These are phyloP conservation scores for Lachancea fermentati DNA, from an alignment of 805 yeast species.

Conservation along the genomic window DNA sequence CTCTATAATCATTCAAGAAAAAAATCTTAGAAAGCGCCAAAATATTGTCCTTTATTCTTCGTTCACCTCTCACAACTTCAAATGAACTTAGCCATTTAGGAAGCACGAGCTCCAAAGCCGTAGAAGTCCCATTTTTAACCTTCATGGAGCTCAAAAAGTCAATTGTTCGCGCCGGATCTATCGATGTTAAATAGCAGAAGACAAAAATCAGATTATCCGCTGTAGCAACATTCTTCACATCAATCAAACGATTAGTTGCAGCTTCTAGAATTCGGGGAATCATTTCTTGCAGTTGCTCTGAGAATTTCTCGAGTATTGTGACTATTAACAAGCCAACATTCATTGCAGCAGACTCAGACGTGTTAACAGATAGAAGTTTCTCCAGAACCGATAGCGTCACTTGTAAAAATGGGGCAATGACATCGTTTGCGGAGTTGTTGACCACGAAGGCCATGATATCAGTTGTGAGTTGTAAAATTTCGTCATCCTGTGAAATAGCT, in stretches of 20 bases:
- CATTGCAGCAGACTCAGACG: constrained; percentile 77
- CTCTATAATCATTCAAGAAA: constrained; percentile 47
- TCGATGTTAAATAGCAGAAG: constrained; percentile 62
- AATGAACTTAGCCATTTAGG: constrained; percentile 82
- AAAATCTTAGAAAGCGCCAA: constrained; percentile 66
- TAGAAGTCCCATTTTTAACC: constrained; percentile 23
- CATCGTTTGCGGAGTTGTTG: constrained; percentile 31
- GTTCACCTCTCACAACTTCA: constrained; percentile 74
- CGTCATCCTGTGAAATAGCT: constrained; percentile 57
- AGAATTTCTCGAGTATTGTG: constrained; percentile 51
- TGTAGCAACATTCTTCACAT: constrained; percentile 65
- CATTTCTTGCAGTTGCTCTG: constrained; percentile 33
- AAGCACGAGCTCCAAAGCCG: constrained; percentile 52
- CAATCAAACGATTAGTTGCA: constrained; percentile 57
- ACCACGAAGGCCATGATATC: constrained; percentile 65
- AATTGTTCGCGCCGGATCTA: constrained; percentile 58
- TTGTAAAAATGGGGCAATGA: constrained; percentile 14
- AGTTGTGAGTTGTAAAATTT: constrained; percentile 69
- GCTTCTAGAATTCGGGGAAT: constrained; percentile 62
- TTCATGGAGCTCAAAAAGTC: constrained; percentile 47
- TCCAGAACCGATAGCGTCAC: constrained; percentile 48
- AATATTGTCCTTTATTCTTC: constrained; percentile 59
- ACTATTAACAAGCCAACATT: constrained; percentile 64
- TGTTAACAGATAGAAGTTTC: constrained; percentile 60
- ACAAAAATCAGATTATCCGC: constrained; percentile 73